A percentile compares a stretch with the other conserved stretches of the same genome.
phyloP scores from a whole-genome alignment of 306 rosid species.

The Begonia fuchsioides region DNA sequence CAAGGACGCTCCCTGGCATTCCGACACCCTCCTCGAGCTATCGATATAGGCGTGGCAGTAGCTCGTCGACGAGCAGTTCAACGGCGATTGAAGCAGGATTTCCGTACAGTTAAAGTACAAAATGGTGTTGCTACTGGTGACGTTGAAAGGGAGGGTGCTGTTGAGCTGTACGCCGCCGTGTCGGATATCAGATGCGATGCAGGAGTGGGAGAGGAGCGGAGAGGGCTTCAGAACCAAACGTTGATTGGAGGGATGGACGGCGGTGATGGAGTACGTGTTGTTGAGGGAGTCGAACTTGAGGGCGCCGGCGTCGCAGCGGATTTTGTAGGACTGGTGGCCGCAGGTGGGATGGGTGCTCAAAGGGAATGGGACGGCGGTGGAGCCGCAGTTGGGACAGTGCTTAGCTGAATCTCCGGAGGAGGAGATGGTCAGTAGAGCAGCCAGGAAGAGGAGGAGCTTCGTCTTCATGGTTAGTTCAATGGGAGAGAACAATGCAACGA shows the following conservation, averaged over 20 bases:
- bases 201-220: slow-evolving; percentile 21
- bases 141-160: slow-evolving; percentile 49
- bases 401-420: slow-evolving; percentile 8
- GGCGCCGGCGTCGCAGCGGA: slow-evolving; percentile 34
- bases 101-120: slow-evolving; percentile 53
- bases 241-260: slow-evolving; percentile 34
- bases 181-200: slow-evolving; percentile 43
- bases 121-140: slow-evolving; percentile 71
- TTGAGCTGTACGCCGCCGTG: slow-evolving; percentile 46
- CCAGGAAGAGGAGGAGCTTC: slow-evolving; percentile 16
- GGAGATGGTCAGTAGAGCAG: slow-evolving; percentile 22
- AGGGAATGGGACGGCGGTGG: slow-evolving; percentile 48
- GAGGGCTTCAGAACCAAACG: slow-evolving; percentile 53
- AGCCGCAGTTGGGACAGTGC: slow-evolving; percentile 49
- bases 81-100: slow-evolving; percentile 35
- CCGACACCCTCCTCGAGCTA: slow-evolving; percentile 12
- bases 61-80: slow-evolving; percentile 46
- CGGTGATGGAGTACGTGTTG: slow-evolving; percentile 49
- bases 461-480: slow-evolving; percentile 13
- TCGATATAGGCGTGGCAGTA: slow-evolving; percentile 46
- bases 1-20: slow-evolving; percentile 18
- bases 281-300: slow-evolving; percentile 50
- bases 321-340: slow-evolving; percentile 50
- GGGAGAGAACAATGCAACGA: background rate
- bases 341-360: slow-evolving; percentile 43